Base-by-base conservation (phyloP, 2,329 filamentous ascomycete species). In the Podosphaera xanthii region DNA sequence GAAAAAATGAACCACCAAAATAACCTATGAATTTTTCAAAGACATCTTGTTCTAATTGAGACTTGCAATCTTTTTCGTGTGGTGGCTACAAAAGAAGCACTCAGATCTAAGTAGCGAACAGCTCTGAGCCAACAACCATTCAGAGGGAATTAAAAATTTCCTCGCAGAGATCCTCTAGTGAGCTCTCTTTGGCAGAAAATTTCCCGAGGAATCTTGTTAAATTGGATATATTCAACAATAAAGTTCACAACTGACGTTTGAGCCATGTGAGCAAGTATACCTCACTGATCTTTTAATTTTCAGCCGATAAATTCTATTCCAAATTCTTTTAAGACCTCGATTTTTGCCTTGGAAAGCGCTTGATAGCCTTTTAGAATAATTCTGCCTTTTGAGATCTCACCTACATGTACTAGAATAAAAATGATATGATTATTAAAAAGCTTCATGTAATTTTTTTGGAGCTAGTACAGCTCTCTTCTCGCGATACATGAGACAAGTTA, bases 1-100 rank as follows among this genome's bases (percentile, higher is more conserved):
- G 69, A 73, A 72, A 66, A 73, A 70, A 69, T 73, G 70, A 67
- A 69, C 8, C n/a, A 10, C 14, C 35, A 44, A 14, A 44, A 14
- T 12, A 44, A 8, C 9, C n/a, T 12, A 44, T 44, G n/a, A 44
- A 44, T 3, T 44, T 12, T 12, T 44, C n/a, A 7, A 44, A 44
- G 22, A 22, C 22, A 22, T 22, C 22, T 22, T 22, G 22, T 22
- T 22, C 22, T 22, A 22, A 22, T 22, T 22, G 22, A 1, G 22
- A 22, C 22, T 22, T 22, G 22, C 22, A 22, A 22, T 22, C 22
- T 22, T 22, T 22, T 22, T 22, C 22, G 22, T 22, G 22, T 22
- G 22, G 22, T 22, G 22, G 22, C 22, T 22, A 7, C n/a, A 44
- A 44, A 12, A 44, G 5, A 3, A 8, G 3, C 4, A 40, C 10